Evolutionary conservation across 768 basidiomycete species (phyloP), one percentile per base, ranked within the genome.

Genomic region (Suillus tomentosus): DNA sequence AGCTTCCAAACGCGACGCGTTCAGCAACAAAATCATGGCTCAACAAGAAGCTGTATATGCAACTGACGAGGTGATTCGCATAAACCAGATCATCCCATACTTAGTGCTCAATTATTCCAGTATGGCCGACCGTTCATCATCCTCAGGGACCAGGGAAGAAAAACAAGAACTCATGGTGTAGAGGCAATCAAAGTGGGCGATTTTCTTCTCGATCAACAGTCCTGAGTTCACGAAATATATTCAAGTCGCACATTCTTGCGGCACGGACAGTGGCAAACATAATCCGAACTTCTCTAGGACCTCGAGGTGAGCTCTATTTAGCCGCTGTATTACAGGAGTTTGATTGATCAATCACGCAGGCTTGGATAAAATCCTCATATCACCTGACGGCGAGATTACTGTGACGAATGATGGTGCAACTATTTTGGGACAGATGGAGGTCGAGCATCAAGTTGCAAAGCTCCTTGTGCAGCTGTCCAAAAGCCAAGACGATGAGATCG

Each of bases 391-490:
- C 57, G 97, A 99, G 71, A 99, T 99, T 72, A 99, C 96, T 39
- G 96, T 99, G 43, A 99, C 97, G 15, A 99, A 99, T 78, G 97
- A 99, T 78, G 97, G 97, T 58, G 97, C 97, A 7, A 99, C 97
- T 27, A 99, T 99, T 70, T 82, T 99, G 63, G 87, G 95, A 27
- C 96, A 98, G 81, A 98, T 99, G 95, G 94, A 97, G 77, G 96
- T 99, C 60, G 96, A 99, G 72, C 96, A 99, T 75, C 96, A 96
- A 80, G 96, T 99, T 72, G 97, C 97, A 65, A 99, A 97, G 79
- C 85, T 99, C 53, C 85, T 99, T 40, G 97, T 99, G 2, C 92
- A 98, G 73, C 83, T 99, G 48, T 96, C 94, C 19, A 96, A 96
- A 82, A 95, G 92, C 75, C 97, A 99, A 80, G 97, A 99, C 76